phyloP scores from a whole-genome alignment of 331 rosid species.

The Malus hybrid region DNA sequence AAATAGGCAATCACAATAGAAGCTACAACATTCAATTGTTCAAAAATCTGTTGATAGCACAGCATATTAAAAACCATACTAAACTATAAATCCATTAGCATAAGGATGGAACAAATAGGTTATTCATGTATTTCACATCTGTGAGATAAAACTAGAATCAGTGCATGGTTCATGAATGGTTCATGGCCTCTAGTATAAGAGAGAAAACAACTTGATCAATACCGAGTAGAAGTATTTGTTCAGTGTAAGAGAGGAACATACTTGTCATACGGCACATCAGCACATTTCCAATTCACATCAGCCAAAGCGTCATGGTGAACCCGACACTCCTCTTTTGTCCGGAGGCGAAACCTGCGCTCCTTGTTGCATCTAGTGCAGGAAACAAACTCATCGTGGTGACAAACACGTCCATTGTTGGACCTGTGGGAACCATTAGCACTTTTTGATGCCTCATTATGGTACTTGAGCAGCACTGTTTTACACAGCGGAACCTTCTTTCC shows the following conservation, averaged over 20 bases:
- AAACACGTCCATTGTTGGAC: constrained; percentile 59
- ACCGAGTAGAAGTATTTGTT: neutral
- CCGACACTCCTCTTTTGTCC: constrained; percentile 83
- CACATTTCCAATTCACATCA: constrained; percentile 73
- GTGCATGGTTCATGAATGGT: neutral
- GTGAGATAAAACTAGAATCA: neutral
- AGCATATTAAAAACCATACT: neutral
- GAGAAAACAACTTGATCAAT: neutral
- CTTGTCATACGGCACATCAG: constrained; percentile 85
- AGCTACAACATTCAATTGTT: neutral
- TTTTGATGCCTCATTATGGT: constrained; percentile 72
- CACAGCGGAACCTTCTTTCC: constrained; percentile 86
- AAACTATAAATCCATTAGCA: neutral
- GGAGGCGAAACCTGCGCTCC: constrained; percentile 87
- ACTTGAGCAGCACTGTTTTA: constrained; percentile 87
- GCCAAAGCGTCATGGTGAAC: constrained; percentile 83
- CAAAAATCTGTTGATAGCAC: neutral
- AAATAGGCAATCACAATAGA: neutral
- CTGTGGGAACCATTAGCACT: constrained; percentile 55
- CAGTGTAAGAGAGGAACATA: constrained; percentile 29
- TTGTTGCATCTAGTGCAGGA: constrained; percentile 70
- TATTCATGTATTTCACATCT: neutral
- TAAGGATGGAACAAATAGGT: neutral
- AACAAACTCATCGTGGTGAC: constrained; percentile 89
- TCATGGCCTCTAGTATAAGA: neutral